These are phyloP conservation scores for Limnanthes douglasii DNA, from an alignment of 345 rosid genomes.

Conservation along the genomic window DNA sequence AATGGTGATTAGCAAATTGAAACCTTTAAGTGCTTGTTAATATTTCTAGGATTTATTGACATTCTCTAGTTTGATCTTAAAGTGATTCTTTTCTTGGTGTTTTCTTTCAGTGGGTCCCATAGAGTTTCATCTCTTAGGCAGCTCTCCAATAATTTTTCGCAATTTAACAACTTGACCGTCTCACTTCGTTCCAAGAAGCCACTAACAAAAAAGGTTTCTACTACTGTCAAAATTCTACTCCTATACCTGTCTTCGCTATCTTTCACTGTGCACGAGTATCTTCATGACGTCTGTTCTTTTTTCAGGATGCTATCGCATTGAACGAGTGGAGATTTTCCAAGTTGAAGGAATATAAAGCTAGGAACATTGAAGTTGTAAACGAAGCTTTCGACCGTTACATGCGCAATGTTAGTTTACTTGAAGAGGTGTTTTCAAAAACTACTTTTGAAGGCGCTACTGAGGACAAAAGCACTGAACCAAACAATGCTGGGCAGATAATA, in stretches of 20 bases:
- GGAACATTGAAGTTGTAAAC: conserved; percentile 62
- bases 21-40: too few species aligned
- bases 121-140: conserved; percentile 66
- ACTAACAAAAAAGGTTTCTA: conserved; percentile 58
- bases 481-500: conserved; percentile 11
- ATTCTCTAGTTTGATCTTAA: too few species aligned
- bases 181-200: conserved; percentile 67
- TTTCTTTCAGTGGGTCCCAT: too few species aligned
- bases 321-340: conserved; percentile 91
- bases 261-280: too few species aligned
- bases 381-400: conserved; percentile 79
- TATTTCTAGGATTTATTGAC: too few species aligned
- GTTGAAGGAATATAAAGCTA: conserved; percentile 59
- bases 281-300: conserved; percentile 13
- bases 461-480: conserved; percentile 18
- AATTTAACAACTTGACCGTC: conserved; percentile 64
- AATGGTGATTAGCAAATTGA: too few species aligned
- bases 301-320: conserved; percentile 72
- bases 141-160: conserved; percentile 74
- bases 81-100: too few species aligned
- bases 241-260: too few species aligned
- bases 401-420: conserved; percentile 55
- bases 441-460: conserved; percentile 21
- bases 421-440: conserved; percentile 53
- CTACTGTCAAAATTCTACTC: neutral